Evolutionary conservation across 805 yeast genomes (phyloP).

Genomic region (Ogataea nakhonphanomensis): DNA sequence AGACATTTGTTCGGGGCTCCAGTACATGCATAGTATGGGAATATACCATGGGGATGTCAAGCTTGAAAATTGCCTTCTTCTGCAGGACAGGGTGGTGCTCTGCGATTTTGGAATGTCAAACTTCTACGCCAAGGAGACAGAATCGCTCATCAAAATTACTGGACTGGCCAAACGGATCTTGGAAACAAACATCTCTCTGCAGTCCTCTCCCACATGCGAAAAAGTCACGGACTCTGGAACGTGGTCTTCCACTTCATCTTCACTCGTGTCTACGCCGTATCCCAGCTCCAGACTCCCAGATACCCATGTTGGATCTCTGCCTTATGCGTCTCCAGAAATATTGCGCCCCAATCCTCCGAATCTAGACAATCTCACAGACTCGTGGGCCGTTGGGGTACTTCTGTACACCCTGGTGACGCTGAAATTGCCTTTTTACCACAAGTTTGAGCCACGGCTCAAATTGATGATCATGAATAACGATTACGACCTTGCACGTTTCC

Average conservation of each 20-base stretch:
- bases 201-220: slow-evolving; percentile 4
- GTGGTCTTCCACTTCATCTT: slow-evolving; percentile 8
- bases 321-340: slow-evolving; percentile 90
- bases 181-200: slow-evolving; percentile 8
- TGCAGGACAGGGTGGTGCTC: slow-evolving; percentile 44
- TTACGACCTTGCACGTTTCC: slow-evolving; percentile 47
- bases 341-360: slow-evolving; percentile 56
- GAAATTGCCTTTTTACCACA: slow-evolving; percentile 76
- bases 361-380: slow-evolving; percentile 67
- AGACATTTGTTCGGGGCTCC: slow-evolving; percentile 58
- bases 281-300: slow-evolving; percentile 41
- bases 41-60: slow-evolving; percentile 82
- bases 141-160: slow-evolving; percentile 9
- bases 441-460: slow-evolving; percentile 75
- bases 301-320: slow-evolving; percentile 80
- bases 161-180: slow-evolving; percentile 17
- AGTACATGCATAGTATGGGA: slow-evolving; percentile 59
- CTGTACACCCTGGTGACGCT: slow-evolving; percentile 72
- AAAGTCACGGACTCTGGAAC: slow-evolving; percentile 3
- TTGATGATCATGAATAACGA: slow-evolving; percentile 68
- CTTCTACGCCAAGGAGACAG: slow-evolving; percentile 19
- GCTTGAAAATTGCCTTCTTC: slow-evolving; percentile 70
- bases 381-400: slow-evolving; percentile 89
- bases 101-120: slow-evolving; percentile 89
- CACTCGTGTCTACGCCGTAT: neutral